Evolutionary conservation across 306 rosid genomes (phyloP).

Genomic region (Quercus bicolor): DNA sequence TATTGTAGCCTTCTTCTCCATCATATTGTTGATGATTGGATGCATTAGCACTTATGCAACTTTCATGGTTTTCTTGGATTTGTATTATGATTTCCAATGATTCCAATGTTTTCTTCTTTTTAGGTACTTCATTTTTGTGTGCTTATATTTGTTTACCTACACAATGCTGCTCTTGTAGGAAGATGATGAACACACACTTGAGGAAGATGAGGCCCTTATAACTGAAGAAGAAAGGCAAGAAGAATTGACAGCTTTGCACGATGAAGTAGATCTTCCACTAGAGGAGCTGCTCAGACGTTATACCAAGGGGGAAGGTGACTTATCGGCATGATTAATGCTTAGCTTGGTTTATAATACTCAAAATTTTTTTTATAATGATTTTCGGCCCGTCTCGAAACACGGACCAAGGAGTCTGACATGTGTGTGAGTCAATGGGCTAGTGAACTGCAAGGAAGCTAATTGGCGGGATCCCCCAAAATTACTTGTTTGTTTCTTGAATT

Average conservation of each 20-base stretch:
- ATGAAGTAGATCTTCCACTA: conserved; percentile 89
- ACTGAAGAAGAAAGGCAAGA: conserved; percentile 78
- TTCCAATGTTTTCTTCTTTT: not conserved
- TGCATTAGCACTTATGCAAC: not conserved
- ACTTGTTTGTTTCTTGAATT: no score
- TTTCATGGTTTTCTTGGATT: not conserved
- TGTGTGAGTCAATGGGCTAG: no score
- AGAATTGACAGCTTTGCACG: conserved; percentile 78
- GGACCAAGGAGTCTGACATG: no score
- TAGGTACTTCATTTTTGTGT: not conserved
- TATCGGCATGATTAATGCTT: not conserved
- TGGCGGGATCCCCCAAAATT: no score
- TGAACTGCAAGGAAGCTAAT: no score
- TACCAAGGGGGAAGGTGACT: conserved; percentile 46
- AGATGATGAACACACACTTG: conserved; percentile 86
- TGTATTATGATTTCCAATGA: not conserved
- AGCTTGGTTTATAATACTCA: no score
- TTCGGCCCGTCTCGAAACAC: no score
- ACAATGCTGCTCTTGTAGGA: conserved; percentile 64
- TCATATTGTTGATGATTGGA: conserved; percentile 4
- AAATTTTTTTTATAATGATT: no score
- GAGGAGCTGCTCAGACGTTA: conserved; percentile 86
- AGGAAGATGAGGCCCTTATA: conserved; percentile 86
- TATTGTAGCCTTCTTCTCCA: not conserved
- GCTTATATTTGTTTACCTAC: conserved; percentile 12